These are phyloP conservation scores for Moricandia moricandioides DNA, from an alignment of 345 rosid species.

Conservation along the genomic window DNA sequence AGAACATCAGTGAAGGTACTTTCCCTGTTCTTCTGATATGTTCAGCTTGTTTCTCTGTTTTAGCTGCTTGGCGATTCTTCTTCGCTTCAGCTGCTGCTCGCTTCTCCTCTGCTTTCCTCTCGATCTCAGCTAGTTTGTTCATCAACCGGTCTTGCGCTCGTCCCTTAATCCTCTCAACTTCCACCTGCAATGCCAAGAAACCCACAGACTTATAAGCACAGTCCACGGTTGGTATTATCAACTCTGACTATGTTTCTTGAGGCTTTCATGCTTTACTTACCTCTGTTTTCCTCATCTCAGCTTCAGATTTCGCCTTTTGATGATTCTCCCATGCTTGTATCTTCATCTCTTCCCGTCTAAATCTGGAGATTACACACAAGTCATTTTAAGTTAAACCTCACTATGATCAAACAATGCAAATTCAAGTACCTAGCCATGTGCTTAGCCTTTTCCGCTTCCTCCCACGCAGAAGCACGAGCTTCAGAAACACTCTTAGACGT, in stretches of 20 bases:
- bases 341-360: constrained; percentile 90
- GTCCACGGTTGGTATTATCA: not conserved
- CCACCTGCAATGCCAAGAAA: constrained; percentile 49
- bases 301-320: constrained; percentile 74
- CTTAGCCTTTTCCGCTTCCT: constrained; percentile 91
- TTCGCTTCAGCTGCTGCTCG: constrained; percentile 69
- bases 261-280: constrained; percentile 34
- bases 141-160: constrained; percentile 66
- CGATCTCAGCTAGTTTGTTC: constrained; percentile 67
- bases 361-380: constrained; percentile 42
- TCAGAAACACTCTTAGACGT: constrained; percentile 49
- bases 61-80: constrained; percentile 55
- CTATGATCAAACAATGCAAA: not conserved
- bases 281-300: constrained; percentile 83
- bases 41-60: constrained; percentile 69
- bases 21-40: constrained; percentile 74
- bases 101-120: constrained; percentile 76
- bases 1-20: constrained; percentile 54
- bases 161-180: constrained; percentile 82
- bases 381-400: not conserved
- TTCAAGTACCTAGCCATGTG: constrained; percentile 69
- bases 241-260: not conserved
- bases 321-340: constrained; percentile 95
- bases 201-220: not conserved
- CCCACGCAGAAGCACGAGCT: constrained; percentile 86